phyloP scores from a whole-genome alignment of 2,329 filamentous ascomycete genomes.

The Colletotrichum sp. region DNA sequence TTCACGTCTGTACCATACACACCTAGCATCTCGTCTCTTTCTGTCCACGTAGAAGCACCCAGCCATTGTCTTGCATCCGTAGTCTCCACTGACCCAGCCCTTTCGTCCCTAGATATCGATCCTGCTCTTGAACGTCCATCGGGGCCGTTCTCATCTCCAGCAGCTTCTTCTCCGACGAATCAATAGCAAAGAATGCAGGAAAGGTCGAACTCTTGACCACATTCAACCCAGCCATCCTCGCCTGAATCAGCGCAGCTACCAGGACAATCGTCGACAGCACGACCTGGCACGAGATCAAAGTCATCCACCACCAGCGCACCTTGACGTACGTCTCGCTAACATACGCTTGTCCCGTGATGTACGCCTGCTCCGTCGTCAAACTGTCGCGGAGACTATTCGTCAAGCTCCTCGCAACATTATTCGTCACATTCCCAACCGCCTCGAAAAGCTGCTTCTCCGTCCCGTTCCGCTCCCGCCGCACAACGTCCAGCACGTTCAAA shows the following conservation, averaged over 20 bases:
- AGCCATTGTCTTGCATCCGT: background rate
- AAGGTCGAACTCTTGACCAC: background rate
- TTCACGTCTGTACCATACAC: background rate
- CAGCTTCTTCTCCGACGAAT: background rate
- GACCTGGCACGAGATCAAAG: background rate
- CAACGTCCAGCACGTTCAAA: background rate
- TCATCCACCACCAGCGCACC: background rate
- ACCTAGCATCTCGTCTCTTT: background rate
- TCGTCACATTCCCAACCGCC: background rate
- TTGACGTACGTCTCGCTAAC: background rate
- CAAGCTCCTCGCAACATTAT: background rate
- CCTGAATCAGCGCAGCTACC: background rate
- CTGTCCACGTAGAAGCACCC: accelerated
- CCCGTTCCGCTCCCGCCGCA: background rate
- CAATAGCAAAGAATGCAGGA: background rate
- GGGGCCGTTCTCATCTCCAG: background rate
- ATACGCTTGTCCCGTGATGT: background rate
- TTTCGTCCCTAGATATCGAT: background rate
- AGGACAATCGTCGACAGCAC: background rate
- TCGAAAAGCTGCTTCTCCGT: background rate
- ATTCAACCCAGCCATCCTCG: background rate
- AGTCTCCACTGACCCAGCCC: background rate
- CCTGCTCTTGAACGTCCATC: background rate
- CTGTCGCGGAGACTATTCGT: background rate
- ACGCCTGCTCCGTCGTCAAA: background rate